Evolutionary conservation across 1,284 basidiomycete species (phyloP).

Genomic region (Retiboletus flavoniger): DNA sequence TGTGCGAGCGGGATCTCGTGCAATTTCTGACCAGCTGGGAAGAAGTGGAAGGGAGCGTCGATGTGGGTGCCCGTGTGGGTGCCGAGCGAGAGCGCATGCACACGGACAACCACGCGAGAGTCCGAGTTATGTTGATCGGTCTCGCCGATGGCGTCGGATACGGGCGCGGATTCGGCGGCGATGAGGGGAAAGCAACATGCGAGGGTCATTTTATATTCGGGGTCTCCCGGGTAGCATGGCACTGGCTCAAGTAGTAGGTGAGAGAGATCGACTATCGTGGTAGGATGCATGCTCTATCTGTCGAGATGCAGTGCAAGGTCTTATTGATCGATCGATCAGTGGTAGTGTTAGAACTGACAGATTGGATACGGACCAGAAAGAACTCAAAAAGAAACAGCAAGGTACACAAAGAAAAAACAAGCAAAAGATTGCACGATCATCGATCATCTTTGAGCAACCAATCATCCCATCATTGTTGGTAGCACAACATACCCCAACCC

Average conservation of each 20-base stretch:
- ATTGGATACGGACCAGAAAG: not conserved
- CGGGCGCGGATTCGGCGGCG: not conserved
- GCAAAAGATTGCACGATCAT: too few species aligned
- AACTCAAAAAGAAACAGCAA: not conserved
- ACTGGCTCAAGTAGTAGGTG: conserved; percentile 24
- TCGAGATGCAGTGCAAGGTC: not conserved
- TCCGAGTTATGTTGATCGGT: not conserved
- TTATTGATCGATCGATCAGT: not conserved
- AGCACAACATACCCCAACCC: not conserved
- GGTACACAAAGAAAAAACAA: not conserved
- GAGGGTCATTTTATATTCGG: conserved; percentile 23
- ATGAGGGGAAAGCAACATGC: conserved; percentile 18
- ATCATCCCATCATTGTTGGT: not conserved
- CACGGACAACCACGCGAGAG: conserved; percentile 16
- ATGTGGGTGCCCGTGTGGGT: conserved; percentile 61
- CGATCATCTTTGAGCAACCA: not conserved
- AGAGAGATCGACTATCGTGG: conserved; percentile 28
- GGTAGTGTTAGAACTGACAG: not conserved
- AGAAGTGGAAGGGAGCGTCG: conserved; percentile 72
- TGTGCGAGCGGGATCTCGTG: conserved; percentile 52
- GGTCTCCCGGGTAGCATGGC: conserved; percentile 33
- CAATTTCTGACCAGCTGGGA: conserved; percentile 51
- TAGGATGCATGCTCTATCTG: conserved; percentile 13
- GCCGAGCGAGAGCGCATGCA: conserved; percentile 29
- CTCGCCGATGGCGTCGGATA: not conserved